phyloP scores from a whole-genome alignment of 2,329 filamentous ascomycete species.

The Alternaria sp. region DNA sequence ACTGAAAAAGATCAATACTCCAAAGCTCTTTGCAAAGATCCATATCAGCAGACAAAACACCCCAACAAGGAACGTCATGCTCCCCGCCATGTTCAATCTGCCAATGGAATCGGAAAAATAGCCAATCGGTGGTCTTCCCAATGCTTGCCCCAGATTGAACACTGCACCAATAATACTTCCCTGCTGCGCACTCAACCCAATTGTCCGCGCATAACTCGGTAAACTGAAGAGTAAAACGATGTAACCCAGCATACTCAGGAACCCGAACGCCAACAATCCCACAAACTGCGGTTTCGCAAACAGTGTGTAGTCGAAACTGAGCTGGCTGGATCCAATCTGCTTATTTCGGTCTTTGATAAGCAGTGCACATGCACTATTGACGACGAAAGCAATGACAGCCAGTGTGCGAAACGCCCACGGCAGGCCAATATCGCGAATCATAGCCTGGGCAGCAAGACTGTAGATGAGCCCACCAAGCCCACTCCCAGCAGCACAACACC shows the following conservation, averaged over 20 bases:
- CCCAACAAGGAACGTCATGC: slow-evolving; percentile 71
- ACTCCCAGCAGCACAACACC: slow-evolving; percentile 72
- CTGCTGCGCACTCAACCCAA: slow-evolving; percentile 73
- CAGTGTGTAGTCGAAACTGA: slow-evolving; percentile 70
- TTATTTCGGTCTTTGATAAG: slow-evolving; percentile 77
- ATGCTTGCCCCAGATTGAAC: slow-evolving; percentile 71
- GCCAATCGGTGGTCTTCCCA: slow-evolving; percentile 77
- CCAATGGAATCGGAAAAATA: slow-evolving; percentile 76
- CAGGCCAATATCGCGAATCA: slow-evolving; percentile 71
- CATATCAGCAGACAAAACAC: slow-evolving; percentile 75
- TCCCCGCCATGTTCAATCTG: slow-evolving; percentile 74
- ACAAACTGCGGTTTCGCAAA: slow-evolving; percentile 71
- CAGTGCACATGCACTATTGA: slow-evolving; percentile 70
- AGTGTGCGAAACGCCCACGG: slow-evolving; percentile 73
- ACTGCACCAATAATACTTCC: slow-evolving; percentile 77
- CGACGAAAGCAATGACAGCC: slow-evolving; percentile 69
- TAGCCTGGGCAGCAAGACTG: slow-evolving; percentile 71
- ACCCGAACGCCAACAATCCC: slow-evolving; percentile 72
- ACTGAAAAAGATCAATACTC: slow-evolving; percentile 75
- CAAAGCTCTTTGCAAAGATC: slow-evolving; percentile 74
- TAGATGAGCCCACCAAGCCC: slow-evolving; percentile 79
- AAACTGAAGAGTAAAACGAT: slow-evolving; percentile 80
- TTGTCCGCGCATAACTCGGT: slow-evolving; percentile 74
- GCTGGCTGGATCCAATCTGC: slow-evolving; percentile 68
- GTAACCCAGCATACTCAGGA: slow-evolving; percentile 77